phyloP scores from a whole-genome alignment of 305 asterid genomes.

The Coffea humblotiana region DNA sequence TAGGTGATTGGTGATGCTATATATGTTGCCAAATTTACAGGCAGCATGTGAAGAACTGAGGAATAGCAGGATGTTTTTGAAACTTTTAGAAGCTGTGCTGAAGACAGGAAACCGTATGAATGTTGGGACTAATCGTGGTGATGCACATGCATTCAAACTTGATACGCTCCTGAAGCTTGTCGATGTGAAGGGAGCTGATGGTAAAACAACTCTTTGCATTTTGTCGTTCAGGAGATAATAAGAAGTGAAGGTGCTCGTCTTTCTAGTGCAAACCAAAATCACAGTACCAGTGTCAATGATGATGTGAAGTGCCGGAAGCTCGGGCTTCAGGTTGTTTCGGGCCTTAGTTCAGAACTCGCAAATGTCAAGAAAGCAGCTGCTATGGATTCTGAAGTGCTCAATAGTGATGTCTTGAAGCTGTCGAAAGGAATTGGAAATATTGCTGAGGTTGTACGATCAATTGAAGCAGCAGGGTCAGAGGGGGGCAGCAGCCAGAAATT shows the following conservation, averaged over 20 bases:
- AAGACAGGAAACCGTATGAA: slow-evolving; percentile 98
- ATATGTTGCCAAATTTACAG: slow-evolving; percentile 38
- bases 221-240: slow-evolving; percentile 89
- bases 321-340: slow-evolving; percentile 80
- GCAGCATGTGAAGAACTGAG: slow-evolving; percentile 88
- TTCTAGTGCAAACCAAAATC: slow-evolving; percentile 39
- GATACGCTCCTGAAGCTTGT: slow-evolving; percentile 93
- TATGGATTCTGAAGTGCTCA: slow-evolving; percentile 85
- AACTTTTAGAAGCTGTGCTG: slow-evolving; percentile 91
- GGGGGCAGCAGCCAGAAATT: slow-evolving; percentile 40
- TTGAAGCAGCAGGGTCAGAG: slow-evolving; percentile 29
- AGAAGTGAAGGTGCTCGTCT: slow-evolving; percentile 81
- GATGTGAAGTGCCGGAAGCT: slow-evolving; percentile 72
- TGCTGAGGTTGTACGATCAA: slow-evolving; percentile 42
- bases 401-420: slow-evolving; percentile 64
- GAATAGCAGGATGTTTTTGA: slow-evolving; percentile 82
- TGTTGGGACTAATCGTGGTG: slow-evolving; percentile 95
- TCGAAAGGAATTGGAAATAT: slow-evolving; percentile 57
- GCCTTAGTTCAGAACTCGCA: slow-evolving; percentile 64
- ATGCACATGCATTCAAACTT: slow-evolving; percentile 95
- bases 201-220: slow-evolving; percentile 94
- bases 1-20: neutral
- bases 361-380: slow-evolving; percentile 94
- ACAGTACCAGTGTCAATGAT: slow-evolving; percentile 36
- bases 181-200: slow-evolving; percentile 92